Conservation (phyloP, 2,329 filamentous ascomycete species). For the Exophiala aquamarina region DNA sequence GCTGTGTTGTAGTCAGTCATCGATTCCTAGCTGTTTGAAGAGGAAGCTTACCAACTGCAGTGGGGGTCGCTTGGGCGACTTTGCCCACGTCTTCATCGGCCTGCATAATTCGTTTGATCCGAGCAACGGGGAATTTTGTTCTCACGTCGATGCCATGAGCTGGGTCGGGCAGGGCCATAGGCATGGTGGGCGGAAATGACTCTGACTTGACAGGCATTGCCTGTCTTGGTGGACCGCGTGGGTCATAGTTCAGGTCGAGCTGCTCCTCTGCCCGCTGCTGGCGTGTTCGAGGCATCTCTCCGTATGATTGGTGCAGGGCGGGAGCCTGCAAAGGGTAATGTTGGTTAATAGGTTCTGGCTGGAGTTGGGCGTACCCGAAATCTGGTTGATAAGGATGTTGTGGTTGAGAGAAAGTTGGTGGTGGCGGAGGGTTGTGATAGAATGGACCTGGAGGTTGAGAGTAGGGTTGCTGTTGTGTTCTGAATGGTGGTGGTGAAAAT, state of each 20-base stretch:
- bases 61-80: conserved; percentile 94
- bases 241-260: conserved; percentile 22
- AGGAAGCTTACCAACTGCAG: conserved; percentile 70
- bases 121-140: conserved; percentile 94
- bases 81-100: conserved; percentile 98
- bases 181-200: conserved; percentile 6
- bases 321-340: neutral
- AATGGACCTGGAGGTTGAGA: neutral
- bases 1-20: conserved; percentile 49
- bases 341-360: neutral
- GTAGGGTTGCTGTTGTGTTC: neutral
- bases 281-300: conserved; percentile 45
- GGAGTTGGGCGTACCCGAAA: neutral
- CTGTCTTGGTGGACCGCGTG: conserved; percentile 10
- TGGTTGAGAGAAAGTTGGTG: conserved; percentile 30
- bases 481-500: neutral
- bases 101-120: conserved; percentile 99
- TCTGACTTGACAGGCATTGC: conserved; percentile 11
- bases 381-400: conserved; percentile 28
- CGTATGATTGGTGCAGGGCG: conserved; percentile 12
- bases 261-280: conserved; percentile 35
- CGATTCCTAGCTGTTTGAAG: conserved; percentile 4
- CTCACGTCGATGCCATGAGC: conserved; percentile 69
- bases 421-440: conserved; percentile 23
- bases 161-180: conserved; percentile 24